phyloP scores from a whole-genome alignment of 1,139 yeast genomes.

The Spathaspora jeffriesii region DNA sequence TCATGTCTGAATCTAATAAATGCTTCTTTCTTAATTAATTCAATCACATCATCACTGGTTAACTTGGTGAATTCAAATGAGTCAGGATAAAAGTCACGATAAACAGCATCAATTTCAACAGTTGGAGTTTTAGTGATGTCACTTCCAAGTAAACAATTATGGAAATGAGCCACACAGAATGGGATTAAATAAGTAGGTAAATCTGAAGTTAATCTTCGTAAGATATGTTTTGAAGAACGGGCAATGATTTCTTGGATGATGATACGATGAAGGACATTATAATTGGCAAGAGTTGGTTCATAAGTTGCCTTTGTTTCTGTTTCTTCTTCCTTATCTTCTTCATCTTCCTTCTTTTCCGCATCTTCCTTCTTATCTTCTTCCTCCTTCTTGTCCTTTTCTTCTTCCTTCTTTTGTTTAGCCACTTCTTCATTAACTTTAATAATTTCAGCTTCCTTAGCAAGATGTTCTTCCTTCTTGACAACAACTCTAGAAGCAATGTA shows the following conservation, averaged over 20 bases:
- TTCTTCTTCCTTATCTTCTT: constrained; percentile 20
- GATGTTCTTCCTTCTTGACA: constrained; percentile 24
- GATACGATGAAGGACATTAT: constrained; percentile 47
- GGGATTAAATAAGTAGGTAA: constrained; percentile 62
- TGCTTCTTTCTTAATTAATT: constrained; percentile 53
- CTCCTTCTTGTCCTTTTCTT: constrained; percentile 22
- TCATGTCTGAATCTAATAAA: constrained; percentile 59
- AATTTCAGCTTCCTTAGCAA: constrained; percentile 19
- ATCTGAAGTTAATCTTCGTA: constrained; percentile 48
- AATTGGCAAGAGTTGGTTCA: constrained; percentile 43
- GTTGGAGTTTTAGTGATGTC: constrained; percentile 44
- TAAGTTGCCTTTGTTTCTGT: constrained; percentile 39
- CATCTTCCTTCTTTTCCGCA: constrained; percentile 23
- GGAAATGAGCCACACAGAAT: constrained; percentile 65
- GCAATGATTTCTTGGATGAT: constrained; percentile 72
- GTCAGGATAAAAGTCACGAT: constrained; percentile 42
- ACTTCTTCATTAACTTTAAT: constrained; percentile 25
- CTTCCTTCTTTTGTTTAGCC: constrained; percentile 27
- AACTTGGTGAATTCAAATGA: constrained; percentile 44
- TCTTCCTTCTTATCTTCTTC: constrained; percentile 20
- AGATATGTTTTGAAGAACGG: constrained; percentile 75
- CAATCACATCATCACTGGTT: constrained; percentile 44
- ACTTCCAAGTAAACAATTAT: constrained; percentile 68
- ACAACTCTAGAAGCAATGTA: constrained; percentile 42
- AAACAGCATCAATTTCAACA: constrained; percentile 42